phyloP scores from a whole-genome alignment of 2,329 filamentous ascomycete genomes.

The Hypoxylon sp. region DNA sequence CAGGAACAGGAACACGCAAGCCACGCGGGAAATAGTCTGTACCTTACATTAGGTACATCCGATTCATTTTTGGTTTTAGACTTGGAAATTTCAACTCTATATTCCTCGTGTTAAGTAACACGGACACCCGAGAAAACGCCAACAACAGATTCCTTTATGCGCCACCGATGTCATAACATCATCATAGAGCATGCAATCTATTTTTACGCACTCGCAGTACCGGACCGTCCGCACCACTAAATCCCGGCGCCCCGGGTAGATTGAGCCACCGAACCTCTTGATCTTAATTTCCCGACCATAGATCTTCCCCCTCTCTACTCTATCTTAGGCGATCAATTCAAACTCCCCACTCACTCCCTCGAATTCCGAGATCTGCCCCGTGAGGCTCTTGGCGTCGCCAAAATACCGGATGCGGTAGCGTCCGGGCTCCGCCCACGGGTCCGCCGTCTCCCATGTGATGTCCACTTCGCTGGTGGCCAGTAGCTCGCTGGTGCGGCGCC shows the following conservation, averaged over 20 bases:
- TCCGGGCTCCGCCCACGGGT: constrained; percentile 64
- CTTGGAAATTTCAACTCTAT: background rate
- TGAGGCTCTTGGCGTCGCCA: constrained; percentile 79
- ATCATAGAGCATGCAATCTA: background rate
- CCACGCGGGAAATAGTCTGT: background rate
- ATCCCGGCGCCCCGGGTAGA: background rate
- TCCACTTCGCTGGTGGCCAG: constrained; percentile 81
- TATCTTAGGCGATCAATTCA: constrained; percentile 31
- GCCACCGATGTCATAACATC: background rate
- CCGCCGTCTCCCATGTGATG: constrained; percentile 82
- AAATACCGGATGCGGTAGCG: constrained; percentile 83
- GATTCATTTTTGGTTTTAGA: no score
- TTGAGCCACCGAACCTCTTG: background rate
- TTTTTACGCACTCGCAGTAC: background rate
- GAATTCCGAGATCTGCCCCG: constrained; percentile 74
- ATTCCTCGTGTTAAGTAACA: constrained; percentile 11
- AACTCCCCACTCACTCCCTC: constrained; percentile 73
- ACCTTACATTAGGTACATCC: no score
- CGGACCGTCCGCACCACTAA: background rate
- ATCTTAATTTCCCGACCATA: background rate
- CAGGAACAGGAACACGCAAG: no score
- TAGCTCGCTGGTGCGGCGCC: constrained; percentile 78
- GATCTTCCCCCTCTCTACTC: background rate
- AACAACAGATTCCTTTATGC: background rate
- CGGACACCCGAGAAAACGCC: background rate